Conservation (phyloP, 2,329 filamentous ascomycete species). For the Ascochyta koolunga region DNA sequence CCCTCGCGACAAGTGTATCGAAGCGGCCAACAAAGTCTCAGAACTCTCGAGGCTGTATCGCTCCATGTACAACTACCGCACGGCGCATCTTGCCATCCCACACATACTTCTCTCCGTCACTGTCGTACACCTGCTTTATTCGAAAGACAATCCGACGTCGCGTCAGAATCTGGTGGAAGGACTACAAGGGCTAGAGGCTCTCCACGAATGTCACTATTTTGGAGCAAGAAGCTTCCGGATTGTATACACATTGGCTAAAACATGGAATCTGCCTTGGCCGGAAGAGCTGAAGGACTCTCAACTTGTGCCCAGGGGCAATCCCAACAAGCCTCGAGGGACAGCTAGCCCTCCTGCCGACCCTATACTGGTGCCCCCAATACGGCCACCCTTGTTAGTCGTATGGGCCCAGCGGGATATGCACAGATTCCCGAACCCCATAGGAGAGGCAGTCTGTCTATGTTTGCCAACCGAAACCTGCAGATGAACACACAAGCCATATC, state of each 20-base stretch:
- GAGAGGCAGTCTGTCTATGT: conserved; percentile 42
- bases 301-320: conserved; percentile 28
- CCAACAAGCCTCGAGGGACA: conserved; percentile 16
- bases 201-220: conserved; percentile 53
- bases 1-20: conserved; percentile 70
- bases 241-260: conserved; percentile 49
- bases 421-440: conserved; percentile 18
- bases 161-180: conserved; percentile 50
- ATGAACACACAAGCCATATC: conserved; percentile 25
- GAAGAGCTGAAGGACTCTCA: conserved; percentile 40
- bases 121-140: conserved; percentile 55
- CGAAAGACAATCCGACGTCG: conserved; percentile 46
- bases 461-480: conserved; percentile 26
- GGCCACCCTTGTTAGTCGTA: conserved; percentile 13
- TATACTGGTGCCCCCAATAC: conserved; percentile 25
- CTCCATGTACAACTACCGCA: conserved; percentile 52
- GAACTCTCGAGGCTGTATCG: conserved; percentile 51
- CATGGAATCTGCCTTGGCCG: conserved; percentile 53
- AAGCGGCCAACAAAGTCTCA: conserved; percentile 53
- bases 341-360: conserved; percentile 31
- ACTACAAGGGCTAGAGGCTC: conserved; percentile 50
- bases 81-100: conserved; percentile 47
- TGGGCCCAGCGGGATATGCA: conserved; percentile 12
- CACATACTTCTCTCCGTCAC: conserved; percentile 51
- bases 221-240: conserved; percentile 52